phyloP scores from a whole-genome alignment of 1,284 basidiomycete genomes.

The Trichosporon coremiiforme region DNA sequence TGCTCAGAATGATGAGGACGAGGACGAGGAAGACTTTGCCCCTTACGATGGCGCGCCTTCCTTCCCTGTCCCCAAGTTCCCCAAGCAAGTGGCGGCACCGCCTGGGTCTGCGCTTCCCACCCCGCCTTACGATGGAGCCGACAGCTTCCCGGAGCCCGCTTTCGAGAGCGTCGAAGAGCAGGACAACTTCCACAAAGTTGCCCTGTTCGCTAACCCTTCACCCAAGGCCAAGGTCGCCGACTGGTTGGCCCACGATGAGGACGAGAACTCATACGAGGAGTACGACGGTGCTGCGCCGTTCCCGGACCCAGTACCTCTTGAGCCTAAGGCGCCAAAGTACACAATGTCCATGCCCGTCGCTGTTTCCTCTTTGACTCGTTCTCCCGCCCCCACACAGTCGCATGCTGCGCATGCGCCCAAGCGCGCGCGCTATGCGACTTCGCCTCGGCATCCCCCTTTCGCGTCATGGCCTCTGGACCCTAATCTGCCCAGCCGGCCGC shows the following conservation, averaged over 20 bases:
- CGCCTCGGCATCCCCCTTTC: neutral
- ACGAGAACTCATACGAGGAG: constrained; percentile 22
- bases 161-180: neutral
- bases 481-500: neutral
- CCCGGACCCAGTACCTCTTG: constrained; percentile 14
- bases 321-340: constrained; percentile 13
- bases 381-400: neutral
- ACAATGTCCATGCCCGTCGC: constrained; percentile 1
- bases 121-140: constrained; percentile 20
- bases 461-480: neutral
- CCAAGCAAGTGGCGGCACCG: neutral
- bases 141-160: constrained; percentile 20
- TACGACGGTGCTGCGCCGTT: constrained; percentile 26
- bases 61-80: neutral
- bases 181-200: neutral
- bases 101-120: neutral
- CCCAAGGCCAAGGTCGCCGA: neutral
- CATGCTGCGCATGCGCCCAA: neutral
- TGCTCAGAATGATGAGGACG: constrained; percentile 8
- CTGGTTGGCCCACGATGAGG: constrained; percentile 15
- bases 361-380: neutral
- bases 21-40: constrained; percentile 24
- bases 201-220: neutral
- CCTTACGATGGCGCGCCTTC: neutral
- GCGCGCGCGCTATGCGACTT: neutral